Evolutionary conservation across 169 alveolate species (phyloP).

Genomic region (Cryptosporidium sp.): DNA sequence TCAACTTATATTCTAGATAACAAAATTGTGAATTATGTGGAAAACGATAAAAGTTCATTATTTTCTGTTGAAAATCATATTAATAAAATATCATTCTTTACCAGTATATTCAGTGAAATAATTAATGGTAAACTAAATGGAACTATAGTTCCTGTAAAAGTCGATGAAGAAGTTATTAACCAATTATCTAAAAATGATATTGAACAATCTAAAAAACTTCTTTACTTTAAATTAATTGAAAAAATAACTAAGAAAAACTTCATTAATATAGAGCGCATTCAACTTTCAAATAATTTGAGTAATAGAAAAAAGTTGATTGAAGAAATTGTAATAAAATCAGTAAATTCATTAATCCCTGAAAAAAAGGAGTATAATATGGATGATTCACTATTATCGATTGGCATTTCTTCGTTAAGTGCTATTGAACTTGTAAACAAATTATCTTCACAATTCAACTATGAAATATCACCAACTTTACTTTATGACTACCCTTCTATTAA

Average conservation of each 20-base stretch:
- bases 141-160: neutral
- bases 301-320: constrained; percentile 40
- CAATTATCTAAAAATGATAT: neutral
- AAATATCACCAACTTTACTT: constrained; percentile 72
- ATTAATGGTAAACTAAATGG: constrained; percentile 6
- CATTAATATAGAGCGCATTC: neutral
- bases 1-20: constrained; percentile 18
- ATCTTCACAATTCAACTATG: constrained; percentile 72
- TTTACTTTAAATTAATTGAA: constrained; percentile 1
- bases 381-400: constrained; percentile 76
- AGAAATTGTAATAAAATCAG: constrained; percentile 1
- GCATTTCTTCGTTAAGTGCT: constrained; percentile 84
- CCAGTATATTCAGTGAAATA: neutral
- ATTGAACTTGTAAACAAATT: constrained; percentile 85
- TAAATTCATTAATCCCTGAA: constrained; percentile 48
- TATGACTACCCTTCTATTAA: constrained; percentile 78
- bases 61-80: neutral
- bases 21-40: neutral
- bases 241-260: neutral
- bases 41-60: neutral
- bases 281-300: constrained; percentile 69
- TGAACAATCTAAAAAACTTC: neutral
- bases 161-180: neutral
- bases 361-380: constrained; percentile 18
- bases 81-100: neutral